Conservation (phyloP, 495 filamentous ascomycete genomes). For the Pyronema domesticum region DNA sequence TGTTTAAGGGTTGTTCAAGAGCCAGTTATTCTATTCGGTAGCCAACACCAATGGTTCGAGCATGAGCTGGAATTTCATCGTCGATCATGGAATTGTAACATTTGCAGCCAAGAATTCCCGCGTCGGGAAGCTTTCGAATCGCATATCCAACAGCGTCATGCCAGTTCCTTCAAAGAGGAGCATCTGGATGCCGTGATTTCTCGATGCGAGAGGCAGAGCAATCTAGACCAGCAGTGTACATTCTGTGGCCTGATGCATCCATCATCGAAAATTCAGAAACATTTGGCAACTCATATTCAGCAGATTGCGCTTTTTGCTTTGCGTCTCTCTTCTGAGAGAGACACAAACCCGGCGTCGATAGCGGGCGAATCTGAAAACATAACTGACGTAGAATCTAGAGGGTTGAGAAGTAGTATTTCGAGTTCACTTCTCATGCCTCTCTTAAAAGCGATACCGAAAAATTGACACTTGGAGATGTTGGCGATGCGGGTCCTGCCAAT, state of each 20-base stretch:
- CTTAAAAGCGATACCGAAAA: too few relatives aligned
- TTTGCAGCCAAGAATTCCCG: background rate
- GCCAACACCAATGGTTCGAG: conserved; percentile 14
- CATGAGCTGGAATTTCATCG: conserved; percentile 5
- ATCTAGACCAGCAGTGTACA: conserved; percentile 6
- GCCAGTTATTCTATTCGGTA: conserved; percentile 11
- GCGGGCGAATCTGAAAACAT: too few relatives aligned
- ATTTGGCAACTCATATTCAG: conserved; percentile 19
- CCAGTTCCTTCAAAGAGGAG: too few relatives aligned
- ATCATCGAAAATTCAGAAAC: conserved; percentile 5
- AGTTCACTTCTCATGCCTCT: too few relatives aligned
- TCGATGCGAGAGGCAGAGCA: conserved; percentile 8
- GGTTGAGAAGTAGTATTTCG: too few relatives aligned
- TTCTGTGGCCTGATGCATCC: conserved; percentile 3
- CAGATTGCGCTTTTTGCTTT: conserved; percentile 16
- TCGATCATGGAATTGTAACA: background rate
- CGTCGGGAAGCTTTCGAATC: background rate
- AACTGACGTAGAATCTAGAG: too few relatives aligned
- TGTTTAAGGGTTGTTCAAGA: conserved; percentile 6
- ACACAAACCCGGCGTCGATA: too few relatives aligned
- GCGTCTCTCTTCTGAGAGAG: too few relatives aligned
- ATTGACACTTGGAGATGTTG: too few relatives aligned
- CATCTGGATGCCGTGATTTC: conserved; percentile 2
- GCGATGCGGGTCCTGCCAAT: too few relatives aligned
- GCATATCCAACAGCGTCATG: background rate